Evolutionary conservation across 1,284 basidiomycete genomes (phyloP).

Genomic region (Ganoderma sinense): DNA sequence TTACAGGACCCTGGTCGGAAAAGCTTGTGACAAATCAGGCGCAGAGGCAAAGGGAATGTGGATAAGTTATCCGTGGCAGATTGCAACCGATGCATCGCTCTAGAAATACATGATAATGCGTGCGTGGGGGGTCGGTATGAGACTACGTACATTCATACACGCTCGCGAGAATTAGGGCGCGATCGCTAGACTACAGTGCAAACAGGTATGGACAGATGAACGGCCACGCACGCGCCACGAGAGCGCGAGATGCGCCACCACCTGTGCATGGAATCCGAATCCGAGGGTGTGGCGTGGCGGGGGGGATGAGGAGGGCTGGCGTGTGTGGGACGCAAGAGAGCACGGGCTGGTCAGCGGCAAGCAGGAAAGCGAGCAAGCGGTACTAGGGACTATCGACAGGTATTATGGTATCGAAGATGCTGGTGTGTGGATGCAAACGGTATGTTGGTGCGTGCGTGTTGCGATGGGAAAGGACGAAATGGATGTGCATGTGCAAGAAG

Average conservation of each 20-base stretch:
- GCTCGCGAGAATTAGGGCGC: slow-evolving; percentile 26
- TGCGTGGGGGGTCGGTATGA: background rate
- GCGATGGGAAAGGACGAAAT: background rate
- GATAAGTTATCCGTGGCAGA: slow-evolving; percentile 12
- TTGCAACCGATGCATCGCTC: background rate
- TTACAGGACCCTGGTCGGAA: background rate
- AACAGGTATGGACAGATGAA: slow-evolving; percentile 10
- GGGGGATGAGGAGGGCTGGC: background rate
- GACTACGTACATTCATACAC: slow-evolving; percentile 17
- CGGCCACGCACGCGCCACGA: slow-evolving; percentile 20
- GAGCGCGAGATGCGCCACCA: slow-evolving; percentile 9
- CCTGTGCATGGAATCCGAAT: slow-evolving; percentile 13
- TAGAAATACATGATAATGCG: slow-evolving; percentile 8
- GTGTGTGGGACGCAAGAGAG: background rate
- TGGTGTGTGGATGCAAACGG: slow-evolving; percentile 9
- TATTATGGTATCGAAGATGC: slow-evolving; percentile 21
- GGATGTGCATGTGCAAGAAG: slow-evolving; percentile 25
- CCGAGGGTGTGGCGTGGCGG: slow-evolving; percentile 8
- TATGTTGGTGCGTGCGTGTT: slow-evolving; percentile 11
- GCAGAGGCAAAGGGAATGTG: background rate
- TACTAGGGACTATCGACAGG: slow-evolving; percentile 18
- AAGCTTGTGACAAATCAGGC: background rate
- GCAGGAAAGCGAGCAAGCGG: slow-evolving; percentile 9
- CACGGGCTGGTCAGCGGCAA: background rate
- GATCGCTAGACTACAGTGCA: slow-evolving; percentile 23